A percentile compares a stretch with the other conserved stretches of the same genome.
phyloP scores from a whole-genome alignment of 768 basidiomycete species.

The Gloeostereum incarnatum region DNA sequence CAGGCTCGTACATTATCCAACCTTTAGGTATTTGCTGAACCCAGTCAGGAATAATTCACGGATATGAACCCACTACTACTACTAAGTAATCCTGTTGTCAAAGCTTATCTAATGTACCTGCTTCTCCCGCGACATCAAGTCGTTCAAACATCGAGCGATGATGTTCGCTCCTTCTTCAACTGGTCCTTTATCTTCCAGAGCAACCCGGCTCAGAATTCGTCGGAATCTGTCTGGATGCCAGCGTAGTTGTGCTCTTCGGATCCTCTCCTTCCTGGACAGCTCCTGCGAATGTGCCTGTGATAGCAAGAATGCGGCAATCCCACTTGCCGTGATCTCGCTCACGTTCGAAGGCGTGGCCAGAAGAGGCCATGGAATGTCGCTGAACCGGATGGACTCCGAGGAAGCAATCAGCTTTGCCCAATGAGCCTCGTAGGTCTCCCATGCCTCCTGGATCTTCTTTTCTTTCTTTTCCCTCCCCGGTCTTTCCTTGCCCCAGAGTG shows the following conservation, averaged over 20 bases:
- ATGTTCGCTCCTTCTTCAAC: slow-evolving; percentile 60
- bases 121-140: slow-evolving; percentile 35
- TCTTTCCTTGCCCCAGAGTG: slow-evolving; percentile 22
- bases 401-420: slow-evolving; percentile 46
- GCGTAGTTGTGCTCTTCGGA: slow-evolving; percentile 55
- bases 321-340: slow-evolving; percentile 43
- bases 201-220: slow-evolving; percentile 42
- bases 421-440: slow-evolving; percentile 53
- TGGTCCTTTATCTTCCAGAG: slow-evolving; percentile 34
- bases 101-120: not conserved
- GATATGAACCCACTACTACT: too few relatives aligned
- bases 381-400: slow-evolving; percentile 44
- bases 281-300: slow-evolving; percentile 54
- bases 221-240: slow-evolving; percentile 82
- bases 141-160: slow-evolving; percentile 60
- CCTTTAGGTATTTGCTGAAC: too few relatives aligned
- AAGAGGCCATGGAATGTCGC: slow-evolving; percentile 66
- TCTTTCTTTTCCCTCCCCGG: slow-evolving; percentile 32
- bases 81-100: too few relatives aligned
- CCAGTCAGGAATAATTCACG: too few relatives aligned
- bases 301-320: slow-evolving; percentile 52
- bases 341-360: slow-evolving; percentile 27
- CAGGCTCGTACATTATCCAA: too few relatives aligned
- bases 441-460: slow-evolving; percentile 42
- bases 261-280: slow-evolving; percentile 53